Evolutionary conservation across 352 stramenopile species (phyloP), one percentile per base, ranked within the genome.

Genomic region (Pythium oligandrum): DNA sequence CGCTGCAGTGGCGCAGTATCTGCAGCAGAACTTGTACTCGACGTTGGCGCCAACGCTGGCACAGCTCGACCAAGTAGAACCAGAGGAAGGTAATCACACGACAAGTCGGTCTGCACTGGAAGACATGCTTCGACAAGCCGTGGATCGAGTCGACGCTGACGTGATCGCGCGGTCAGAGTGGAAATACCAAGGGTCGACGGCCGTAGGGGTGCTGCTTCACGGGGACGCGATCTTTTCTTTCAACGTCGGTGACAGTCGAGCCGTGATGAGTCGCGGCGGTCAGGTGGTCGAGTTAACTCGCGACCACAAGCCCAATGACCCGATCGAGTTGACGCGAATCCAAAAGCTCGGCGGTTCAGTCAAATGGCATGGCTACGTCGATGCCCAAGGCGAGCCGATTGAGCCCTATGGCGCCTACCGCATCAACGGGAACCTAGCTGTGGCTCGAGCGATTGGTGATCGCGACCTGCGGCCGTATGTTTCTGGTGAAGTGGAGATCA

Each of bases 181-280:
- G 83, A 82, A 78, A 49, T 85, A 75, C 11, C 77, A 91, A 50
- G 86, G 86, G 33, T 90, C 86, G 10, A 95, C 86, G 0, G 84
- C 75, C 0, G 73, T 81, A 0, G 82, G 79, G 3, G 75, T 93
- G 48, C 63, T 93, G 11, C 50, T 95, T 11, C 83, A 80, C 44
- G 78, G 90, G 40, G 83, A 93, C 48, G 64, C 78, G 6, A 80
- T 95, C 44, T 83, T 88, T 53, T 83, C 78, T 35, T 55, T 93
- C 30, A 98, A 99, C 62, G 83, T 98, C n/a, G 96, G 96, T 30
- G 96, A 99, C 58, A 97, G 83, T 61, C 88, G 96, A 33, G 95
- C 94, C 3, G 86, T 99, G 34, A 69, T 99, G 50, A 96, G 90
- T 64, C 83, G 94, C 38, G 71, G 58, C 11, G 85, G 85, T 37